These are phyloP conservation scores for Fusarium torreyae DNA, from an alignment of 2,329 filamentous ascomycete species.

Conservation along the genomic window DNA sequence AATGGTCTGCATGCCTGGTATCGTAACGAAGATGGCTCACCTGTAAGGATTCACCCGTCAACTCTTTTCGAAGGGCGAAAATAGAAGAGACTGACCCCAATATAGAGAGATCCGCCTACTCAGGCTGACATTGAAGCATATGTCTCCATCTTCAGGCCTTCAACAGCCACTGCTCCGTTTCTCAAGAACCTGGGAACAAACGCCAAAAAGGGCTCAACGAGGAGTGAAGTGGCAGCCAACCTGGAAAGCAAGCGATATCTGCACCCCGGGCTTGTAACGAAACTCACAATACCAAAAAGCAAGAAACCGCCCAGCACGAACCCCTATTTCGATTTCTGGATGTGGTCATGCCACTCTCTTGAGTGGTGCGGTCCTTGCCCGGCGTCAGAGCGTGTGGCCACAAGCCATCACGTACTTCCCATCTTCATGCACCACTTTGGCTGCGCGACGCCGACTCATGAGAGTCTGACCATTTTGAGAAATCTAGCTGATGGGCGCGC, in stretches of 20 bases:
- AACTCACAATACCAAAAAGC: conserved; percentile 62
- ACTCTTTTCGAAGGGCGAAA: not conserved
- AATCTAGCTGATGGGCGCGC: conserved; percentile 67
- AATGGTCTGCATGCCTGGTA: conserved; percentile 68
- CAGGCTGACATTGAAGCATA: conserved; percentile 76
- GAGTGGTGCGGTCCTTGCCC: conserved; percentile 75
- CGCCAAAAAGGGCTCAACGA: conserved; percentile 74
- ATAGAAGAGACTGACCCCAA: conserved; percentile 28
- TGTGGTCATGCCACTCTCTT: conserved; percentile 74
- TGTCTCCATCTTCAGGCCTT: conserved; percentile 74
- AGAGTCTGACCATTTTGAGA: conserved; percentile 73
- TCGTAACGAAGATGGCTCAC: conserved; percentile 54
- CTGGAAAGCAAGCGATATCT: conserved; percentile 68
- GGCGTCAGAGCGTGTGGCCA: conserved; percentile 65
- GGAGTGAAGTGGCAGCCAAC: conserved; percentile 69
- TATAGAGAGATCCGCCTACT: conserved; percentile 64
- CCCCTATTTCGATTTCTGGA: conserved; percentile 78
- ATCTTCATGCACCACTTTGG: conserved; percentile 86
- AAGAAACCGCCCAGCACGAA: conserved; percentile 67
- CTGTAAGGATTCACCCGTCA: conserved; percentile 48
- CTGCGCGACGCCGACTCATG: conserved; percentile 78
- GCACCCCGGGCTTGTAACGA: conserved; percentile 58
- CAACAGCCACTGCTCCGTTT: conserved; percentile 71
- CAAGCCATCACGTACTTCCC: conserved; percentile 78
- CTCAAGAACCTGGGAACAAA: conserved; percentile 75